Conservation (phyloP, 2,329 filamentous ascomycete genomes). For the Nemania bipapillata region DNA sequence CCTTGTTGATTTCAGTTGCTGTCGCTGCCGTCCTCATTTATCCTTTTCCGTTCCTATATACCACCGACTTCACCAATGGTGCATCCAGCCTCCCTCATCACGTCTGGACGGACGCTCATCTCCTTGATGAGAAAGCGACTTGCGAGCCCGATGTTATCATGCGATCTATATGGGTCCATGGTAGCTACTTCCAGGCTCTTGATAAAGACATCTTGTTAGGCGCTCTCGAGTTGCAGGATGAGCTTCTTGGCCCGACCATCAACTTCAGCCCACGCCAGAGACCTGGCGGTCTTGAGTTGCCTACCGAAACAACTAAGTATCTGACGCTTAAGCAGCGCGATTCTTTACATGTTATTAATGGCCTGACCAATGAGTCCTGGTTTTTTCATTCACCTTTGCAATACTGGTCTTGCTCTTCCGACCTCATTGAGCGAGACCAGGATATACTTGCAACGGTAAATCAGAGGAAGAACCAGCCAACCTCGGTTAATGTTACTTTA, state of each 20-base stretch:
- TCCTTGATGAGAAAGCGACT: constrained; percentile 63
- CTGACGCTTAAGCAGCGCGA: constrained; percentile 62
- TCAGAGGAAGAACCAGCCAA: constrained; percentile 67
- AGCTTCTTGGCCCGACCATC: constrained; percentile 70
- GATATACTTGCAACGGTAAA: constrained; percentile 78
- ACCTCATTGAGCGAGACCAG: constrained; percentile 66
- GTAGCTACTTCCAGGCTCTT: constrained; percentile 81
- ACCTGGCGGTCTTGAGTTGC: constrained; percentile 45
- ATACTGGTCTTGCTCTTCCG: constrained; percentile 78
- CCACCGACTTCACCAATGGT: constrained; percentile 75
- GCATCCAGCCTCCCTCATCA: constrained; percentile 78
- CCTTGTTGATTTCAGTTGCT: constrained; percentile 78
- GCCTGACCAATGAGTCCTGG: constrained; percentile 72
- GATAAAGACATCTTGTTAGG: constrained; percentile 71
- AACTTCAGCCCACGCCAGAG: constrained; percentile 63
- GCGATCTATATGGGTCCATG: constrained; percentile 84
- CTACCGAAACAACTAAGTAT: constrained; percentile 51
- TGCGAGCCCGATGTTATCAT: constrained; percentile 77
- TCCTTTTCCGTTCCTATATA: constrained; percentile 79
- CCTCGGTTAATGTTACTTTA: constrained; percentile 77
- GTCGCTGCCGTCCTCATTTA: constrained; percentile 77
- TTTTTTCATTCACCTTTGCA: constrained; percentile 85
- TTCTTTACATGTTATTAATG: constrained; percentile 68
- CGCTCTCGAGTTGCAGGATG: constrained; percentile 76
- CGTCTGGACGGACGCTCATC: constrained; percentile 81